Evolutionary conservation across 139 green algal genomes (phyloP).

Genomic region (Chlorella sp.): DNA sequence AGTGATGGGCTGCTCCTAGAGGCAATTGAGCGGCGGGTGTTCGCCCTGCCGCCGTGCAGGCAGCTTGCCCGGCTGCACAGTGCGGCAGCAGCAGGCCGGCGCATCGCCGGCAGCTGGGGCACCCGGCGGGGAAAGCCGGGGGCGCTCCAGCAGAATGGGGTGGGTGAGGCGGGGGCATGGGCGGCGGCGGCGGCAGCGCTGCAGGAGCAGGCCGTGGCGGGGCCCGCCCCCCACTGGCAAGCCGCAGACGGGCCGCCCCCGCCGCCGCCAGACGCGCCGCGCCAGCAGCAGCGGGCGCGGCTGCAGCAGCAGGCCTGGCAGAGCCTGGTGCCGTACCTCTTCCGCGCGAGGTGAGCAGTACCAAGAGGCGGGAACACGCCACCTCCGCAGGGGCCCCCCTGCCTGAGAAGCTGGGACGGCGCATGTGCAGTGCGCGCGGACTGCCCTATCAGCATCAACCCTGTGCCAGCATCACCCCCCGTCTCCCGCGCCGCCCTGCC

Average conservation of each 20-base stretch:
- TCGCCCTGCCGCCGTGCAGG: too few relatives aligned
- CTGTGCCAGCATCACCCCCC: not conserved
- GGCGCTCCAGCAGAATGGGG: too few relatives aligned
- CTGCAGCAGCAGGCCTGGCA: conserved; percentile 22
- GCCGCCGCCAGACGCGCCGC: not conserved
- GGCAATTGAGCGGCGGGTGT: too few relatives aligned
- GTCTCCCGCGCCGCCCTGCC: not conserved
- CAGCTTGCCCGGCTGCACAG: too few relatives aligned
- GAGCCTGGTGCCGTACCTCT: conserved; percentile 39
- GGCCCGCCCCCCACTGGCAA: too few relatives aligned
- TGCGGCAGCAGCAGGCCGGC: not conserved
- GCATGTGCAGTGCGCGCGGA: not conserved
- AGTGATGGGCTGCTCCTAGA: too few relatives aligned
- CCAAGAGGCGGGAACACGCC: not conserved
- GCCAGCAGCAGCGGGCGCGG: conserved; percentile 6
- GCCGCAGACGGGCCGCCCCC: too few relatives aligned
- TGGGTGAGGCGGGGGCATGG: too few relatives aligned
- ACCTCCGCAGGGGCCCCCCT: not conserved
- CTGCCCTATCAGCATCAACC: not conserved
- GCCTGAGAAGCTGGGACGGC: not conserved
- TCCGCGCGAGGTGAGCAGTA: conserved; percentile 8
- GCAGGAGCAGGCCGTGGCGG: too few relatives aligned
- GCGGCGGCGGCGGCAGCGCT: too few relatives aligned
- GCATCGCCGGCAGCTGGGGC: not conserved
- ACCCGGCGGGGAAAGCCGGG: too few relatives aligned